Conservation (phyloP, 345 rosid species). For the Citrus sinensis region DNA sequence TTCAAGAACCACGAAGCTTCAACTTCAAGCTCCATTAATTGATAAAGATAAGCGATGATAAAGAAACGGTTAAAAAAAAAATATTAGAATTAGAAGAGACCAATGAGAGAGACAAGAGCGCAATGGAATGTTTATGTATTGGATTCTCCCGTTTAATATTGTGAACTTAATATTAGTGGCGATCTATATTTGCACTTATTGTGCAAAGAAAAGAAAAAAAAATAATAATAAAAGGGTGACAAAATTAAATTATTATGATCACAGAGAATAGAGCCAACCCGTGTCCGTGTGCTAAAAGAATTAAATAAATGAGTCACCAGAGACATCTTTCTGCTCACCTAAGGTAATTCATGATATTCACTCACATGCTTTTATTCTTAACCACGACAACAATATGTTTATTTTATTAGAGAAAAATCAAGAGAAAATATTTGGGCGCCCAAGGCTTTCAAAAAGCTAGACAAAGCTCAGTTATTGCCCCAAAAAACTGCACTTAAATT, state of each 20-base stretch:
- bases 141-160: neutral
- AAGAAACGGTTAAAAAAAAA: no score
- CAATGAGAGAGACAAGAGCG: neutral
- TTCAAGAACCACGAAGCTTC: conserved; percentile 16
- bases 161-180: neutral
- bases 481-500: no score
- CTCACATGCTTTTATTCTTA: conserved; percentile 1
- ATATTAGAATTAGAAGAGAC: neutral
- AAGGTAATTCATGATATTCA: neutral
- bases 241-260: neutral
- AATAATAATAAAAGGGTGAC: neutral
- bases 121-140: neutral
- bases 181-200: neutral
- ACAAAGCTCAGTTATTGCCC: neutral
- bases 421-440: neutral
- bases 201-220: neutral
- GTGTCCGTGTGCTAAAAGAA: neutral
- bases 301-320: neutral
- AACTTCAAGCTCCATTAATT: conserved; percentile 25
- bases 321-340: neutral
- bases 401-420: neutral
- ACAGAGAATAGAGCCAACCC: neutral
- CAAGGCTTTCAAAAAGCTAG: neutral
- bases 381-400: neutral
- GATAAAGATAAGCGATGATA: neutral